Conservation (phyloP, 176 grass and related monocot species). For the Zea mays region DNA sequence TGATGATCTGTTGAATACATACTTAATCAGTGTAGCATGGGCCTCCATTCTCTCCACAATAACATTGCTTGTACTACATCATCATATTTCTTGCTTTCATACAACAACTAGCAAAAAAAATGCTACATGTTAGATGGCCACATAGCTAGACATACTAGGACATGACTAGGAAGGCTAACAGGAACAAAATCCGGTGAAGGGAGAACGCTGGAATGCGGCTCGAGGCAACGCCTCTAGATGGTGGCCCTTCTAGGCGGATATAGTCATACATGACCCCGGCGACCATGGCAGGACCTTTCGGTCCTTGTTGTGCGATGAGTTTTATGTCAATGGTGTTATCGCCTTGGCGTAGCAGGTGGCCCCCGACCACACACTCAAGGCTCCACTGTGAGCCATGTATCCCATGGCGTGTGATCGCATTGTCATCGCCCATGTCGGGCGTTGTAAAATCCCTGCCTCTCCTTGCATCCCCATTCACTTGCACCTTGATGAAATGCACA, state of each 20-base stretch:
- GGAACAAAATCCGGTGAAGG: too few species aligned
- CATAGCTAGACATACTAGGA: too few species aligned
- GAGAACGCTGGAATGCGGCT: too few species aligned
- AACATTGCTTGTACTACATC: too few species aligned
- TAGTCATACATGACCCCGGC: slow-evolving; percentile 66
- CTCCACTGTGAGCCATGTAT: slow-evolving; percentile 49
- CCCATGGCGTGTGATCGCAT: slow-evolving; percentile 63
- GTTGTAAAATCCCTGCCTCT: slow-evolving; percentile 32
- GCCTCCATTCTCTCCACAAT: too few species aligned
- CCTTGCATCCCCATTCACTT: neutral
- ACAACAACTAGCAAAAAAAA: too few species aligned
- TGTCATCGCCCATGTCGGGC: slow-evolving; percentile 49
- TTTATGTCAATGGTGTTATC: slow-evolving; percentile 49
- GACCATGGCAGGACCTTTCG: slow-evolving; percentile 15
- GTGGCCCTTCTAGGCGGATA: slow-evolving; percentile 50
- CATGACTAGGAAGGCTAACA: too few species aligned
- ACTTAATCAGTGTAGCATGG: too few species aligned
- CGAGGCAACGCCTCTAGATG: neutral
- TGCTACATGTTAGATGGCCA: too few species aligned
- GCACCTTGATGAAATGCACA: neutral
- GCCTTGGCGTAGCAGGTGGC: slow-evolving; percentile 37
- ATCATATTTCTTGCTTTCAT: too few species aligned
- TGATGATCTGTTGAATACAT: too few species aligned
- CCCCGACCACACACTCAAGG: slow-evolving; percentile 42
- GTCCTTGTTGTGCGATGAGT: slow-evolving; percentile 31